Base-by-base conservation (phyloP, 148 eudicot genomes). In the Amaranthus hypochondriacus region DNA sequence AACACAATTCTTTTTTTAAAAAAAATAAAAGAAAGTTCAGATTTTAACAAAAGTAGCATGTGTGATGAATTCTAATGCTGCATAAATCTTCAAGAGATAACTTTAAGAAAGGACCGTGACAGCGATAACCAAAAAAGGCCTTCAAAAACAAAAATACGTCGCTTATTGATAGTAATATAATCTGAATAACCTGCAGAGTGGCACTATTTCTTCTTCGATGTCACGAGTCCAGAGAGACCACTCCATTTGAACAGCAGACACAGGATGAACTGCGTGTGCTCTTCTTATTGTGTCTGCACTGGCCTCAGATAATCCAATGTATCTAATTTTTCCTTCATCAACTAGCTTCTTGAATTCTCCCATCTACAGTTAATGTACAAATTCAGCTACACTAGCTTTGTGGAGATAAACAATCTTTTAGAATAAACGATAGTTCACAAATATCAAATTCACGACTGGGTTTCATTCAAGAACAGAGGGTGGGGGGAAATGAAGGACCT, bases 151-250 rank as follows among this genome's bases (percentile, higher is more conserved):
- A 52, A 48, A 46, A 66, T 55, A 5, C 44, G 14, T n/a, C 21
- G 9, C 15, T 12, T 15, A 15, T 47, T 9, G 56, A 3, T 18
- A 48, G 56, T 51, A 63, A 8, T 59, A 74, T 48, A 49, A 69
- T 48, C 42, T 18, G 56, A 69, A 74, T 49, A 75, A 89, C 92
- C 96, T 88, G 90, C 96, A 90, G 57, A 85, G 47, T 7, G 96
- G 89, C 58, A 90, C 85, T 49, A 90, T 82, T 66, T 88, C 89
- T 66, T 85, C 89, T 73, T 90, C 92, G 54, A 85, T 85, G 73
- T 88, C 92, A 51, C 92, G 92, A 21, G 92, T 79, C 85, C 91
- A 81, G 59, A 90, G 82, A 10, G 96, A 90, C 81, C 87, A 90
- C 72, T 90, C 96, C 86, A 85, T 85, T 77, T 90, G 96, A 68